Percentiles rank a stretch among this genome's conserved stretches.
phyloP scores from a whole-genome alignment of 805 yeast genomes.

The Starmerella floris region DNA sequence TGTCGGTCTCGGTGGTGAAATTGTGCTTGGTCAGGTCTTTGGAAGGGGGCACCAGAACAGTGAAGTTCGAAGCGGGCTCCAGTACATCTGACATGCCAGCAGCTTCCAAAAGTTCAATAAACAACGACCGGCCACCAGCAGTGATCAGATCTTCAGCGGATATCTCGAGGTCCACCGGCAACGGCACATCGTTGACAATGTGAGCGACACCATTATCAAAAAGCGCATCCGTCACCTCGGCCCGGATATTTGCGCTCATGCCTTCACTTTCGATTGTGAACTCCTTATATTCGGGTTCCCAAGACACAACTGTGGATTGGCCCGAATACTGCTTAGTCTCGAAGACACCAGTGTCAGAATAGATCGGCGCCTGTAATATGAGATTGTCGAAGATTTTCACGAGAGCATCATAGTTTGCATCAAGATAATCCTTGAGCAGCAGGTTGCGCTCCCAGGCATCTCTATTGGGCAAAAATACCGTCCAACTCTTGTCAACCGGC shows the following conservation, averaged over 20 bases:
- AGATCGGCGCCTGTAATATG: constrained; percentile 50
- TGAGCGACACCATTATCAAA: constrained; percentile 80
- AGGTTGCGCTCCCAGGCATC: constrained; percentile 56
- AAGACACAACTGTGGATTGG: constrained; percentile 9
- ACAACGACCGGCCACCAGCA: constrained; percentile 38
- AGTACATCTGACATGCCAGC: constrained; percentile 28
- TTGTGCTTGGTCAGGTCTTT: constrained; percentile 42
- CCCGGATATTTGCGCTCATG: constrained; percentile 1
- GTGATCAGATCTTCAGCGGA: constrained; percentile 42
- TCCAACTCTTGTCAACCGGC: constrained; percentile 47
- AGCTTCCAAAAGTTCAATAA: constrained; percentile 34
- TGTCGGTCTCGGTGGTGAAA: constrained; percentile 33
- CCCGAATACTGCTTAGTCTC: constrained; percentile 23
- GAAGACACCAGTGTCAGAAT: constrained; percentile 41
- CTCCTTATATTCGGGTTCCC: neutral
- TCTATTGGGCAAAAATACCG: constrained; percentile 66
- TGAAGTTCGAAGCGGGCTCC: constrained; percentile 32
- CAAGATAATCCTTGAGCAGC: constrained; percentile 46
- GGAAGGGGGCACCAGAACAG: constrained; percentile 62
- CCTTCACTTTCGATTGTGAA: constrained; percentile 1
- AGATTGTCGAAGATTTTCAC: constrained; percentile 42
- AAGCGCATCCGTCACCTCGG: constrained; percentile 43
- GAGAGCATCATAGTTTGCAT: constrained; percentile 39
- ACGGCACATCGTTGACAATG: constrained; percentile 41
- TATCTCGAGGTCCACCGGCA: constrained; percentile 47